Percentiles rank a stretch among this genome's conserved stretches.
Evolutionary conservation across 2,329 filamentous ascomycete genomes (phyloP).

Genomic region (Aspergillus fischeri): DNA sequence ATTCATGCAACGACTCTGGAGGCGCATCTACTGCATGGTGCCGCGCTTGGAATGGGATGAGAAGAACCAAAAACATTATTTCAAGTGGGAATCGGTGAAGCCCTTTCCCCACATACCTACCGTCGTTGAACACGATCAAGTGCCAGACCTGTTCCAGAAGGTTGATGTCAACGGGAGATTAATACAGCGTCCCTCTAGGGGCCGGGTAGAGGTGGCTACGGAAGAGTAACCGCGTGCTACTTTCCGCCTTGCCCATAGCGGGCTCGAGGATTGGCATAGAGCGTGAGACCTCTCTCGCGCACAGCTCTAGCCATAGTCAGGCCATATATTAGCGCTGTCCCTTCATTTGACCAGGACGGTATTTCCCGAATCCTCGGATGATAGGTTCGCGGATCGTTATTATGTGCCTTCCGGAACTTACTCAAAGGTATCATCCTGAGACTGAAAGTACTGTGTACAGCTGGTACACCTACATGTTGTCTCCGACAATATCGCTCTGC

Average conservation of each 20-base stretch:
- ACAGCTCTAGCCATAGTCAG: background rate
- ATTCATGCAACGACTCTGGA: conserved; percentile 38
- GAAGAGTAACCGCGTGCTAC: background rate
- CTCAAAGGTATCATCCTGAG: background rate
- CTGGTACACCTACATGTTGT: background rate
- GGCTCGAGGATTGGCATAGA: background rate
- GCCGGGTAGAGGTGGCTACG: background rate
- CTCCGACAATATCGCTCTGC: background rate
- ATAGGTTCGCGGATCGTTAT: background rate
- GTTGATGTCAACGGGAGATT: background rate
- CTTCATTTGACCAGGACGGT: background rate
- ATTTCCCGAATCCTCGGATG: background rate
- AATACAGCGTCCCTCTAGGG: background rate
- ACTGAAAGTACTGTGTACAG: background rate
- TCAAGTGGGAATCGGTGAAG: conserved; percentile 28
- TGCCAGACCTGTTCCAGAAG: background rate
- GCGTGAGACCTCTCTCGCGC: background rate
- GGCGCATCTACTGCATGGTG: conserved; percentile 30
- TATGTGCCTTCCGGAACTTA: background rate
- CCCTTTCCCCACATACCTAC: conserved; percentile 5
- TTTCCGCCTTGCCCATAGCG: background rate
- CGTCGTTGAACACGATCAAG: background rate
- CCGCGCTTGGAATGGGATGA: conserved; percentile 26
- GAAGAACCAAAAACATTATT: conserved; percentile 17
- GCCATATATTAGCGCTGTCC: background rate